These are phyloP conservation scores for Geoglossum cookeanum DNA, from an alignment of 2,329 filamentous ascomycete genomes.

Conservation along the genomic window DNA sequence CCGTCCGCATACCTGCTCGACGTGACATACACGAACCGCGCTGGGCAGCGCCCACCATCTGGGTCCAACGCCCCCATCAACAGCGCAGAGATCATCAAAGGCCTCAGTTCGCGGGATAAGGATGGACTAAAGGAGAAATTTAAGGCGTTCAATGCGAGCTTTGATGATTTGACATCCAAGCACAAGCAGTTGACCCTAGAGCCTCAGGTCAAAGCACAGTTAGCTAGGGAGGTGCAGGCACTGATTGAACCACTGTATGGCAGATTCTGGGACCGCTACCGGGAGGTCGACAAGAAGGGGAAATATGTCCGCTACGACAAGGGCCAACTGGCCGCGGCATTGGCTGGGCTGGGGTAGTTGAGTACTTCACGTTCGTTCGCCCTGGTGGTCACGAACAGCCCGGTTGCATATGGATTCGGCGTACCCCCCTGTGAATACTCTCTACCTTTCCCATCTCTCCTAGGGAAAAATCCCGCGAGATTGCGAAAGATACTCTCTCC, in stretches of 20 bases:
- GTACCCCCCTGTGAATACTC: neutral
- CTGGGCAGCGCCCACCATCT: slow-evolving; percentile 47
- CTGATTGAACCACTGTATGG: slow-evolving; percentile 90
- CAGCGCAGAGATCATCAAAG: slow-evolving; percentile 67
- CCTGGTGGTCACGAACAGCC: neutral
- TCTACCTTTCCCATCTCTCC: neutral
- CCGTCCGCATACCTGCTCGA: slow-evolving; percentile 71
- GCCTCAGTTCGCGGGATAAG: slow-evolving; percentile 73
- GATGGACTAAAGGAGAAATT: slow-evolving; percentile 96
- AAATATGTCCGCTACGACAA: slow-evolving; percentile 99
- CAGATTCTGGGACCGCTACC: slow-evolving; percentile 91
- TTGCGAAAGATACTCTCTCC: neutral
- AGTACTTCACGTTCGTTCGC: neutral
- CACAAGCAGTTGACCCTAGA: slow-evolving; percentile 84
- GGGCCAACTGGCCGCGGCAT: slow-evolving; percentile 45
- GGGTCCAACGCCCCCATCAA: slow-evolving; percentile 47
- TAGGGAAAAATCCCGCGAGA: neutral
- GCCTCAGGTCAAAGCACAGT: slow-evolving; percentile 61
- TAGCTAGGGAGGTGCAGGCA: slow-evolving; percentile 69
- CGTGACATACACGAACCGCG: slow-evolving; percentile 73
- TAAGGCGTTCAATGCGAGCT: slow-evolving; percentile 69
- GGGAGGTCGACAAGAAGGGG: slow-evolving; percentile 93
- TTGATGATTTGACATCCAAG: slow-evolving; percentile 69
- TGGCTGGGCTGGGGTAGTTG: slow-evolving; percentile 27
- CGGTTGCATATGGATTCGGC: neutral